These are phyloP conservation scores for Tulasnella sp. DNA, from an alignment of 768 basidiomycete genomes.

Conservation along the genomic window DNA sequence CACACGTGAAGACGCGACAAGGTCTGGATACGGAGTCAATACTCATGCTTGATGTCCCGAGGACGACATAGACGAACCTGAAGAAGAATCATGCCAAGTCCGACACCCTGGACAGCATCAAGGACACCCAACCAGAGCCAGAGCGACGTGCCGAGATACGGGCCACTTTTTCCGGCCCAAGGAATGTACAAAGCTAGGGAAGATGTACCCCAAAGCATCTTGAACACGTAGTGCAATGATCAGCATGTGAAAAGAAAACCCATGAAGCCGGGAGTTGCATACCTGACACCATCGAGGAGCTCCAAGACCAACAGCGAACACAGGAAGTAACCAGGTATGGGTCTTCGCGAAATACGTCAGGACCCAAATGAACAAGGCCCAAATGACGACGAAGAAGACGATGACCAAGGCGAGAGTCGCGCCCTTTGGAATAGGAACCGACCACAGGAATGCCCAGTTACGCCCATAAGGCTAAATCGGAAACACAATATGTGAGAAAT, in stretches of 20 bases:
- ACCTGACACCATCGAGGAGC: constrained; percentile 94
- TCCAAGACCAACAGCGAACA: constrained; percentile 90
- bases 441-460: constrained; percentile 93
- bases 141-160: constrained; percentile 79
- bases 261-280: constrained; percentile 14
- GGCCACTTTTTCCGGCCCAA: constrained; percentile 78
- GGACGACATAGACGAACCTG: constrained; percentile 32
- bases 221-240: constrained; percentile 11
- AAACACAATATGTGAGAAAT: constrained; percentile 18
- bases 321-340: constrained; percentile 89
- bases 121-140: constrained; percentile 96
- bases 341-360: constrained; percentile 84
- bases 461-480: constrained; percentile 67
- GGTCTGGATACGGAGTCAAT: constrained; percentile 36
- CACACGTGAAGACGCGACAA: constrained; percentile 89
- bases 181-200: constrained; percentile 87
- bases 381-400: constrained; percentile 78
- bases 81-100: constrained; percentile 81
- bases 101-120: constrained; percentile 90
- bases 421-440: constrained; percentile 69
- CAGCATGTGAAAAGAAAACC: neutral
- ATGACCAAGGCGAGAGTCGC: constrained; percentile 70
- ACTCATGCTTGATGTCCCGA: neutral
- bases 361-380: constrained; percentile 62
- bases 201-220: constrained; percentile 94